Evolutionary conservation across 2,329 filamentous ascomycete genomes (phyloP).

Genomic region (Aspergillus caelatus): DNA sequence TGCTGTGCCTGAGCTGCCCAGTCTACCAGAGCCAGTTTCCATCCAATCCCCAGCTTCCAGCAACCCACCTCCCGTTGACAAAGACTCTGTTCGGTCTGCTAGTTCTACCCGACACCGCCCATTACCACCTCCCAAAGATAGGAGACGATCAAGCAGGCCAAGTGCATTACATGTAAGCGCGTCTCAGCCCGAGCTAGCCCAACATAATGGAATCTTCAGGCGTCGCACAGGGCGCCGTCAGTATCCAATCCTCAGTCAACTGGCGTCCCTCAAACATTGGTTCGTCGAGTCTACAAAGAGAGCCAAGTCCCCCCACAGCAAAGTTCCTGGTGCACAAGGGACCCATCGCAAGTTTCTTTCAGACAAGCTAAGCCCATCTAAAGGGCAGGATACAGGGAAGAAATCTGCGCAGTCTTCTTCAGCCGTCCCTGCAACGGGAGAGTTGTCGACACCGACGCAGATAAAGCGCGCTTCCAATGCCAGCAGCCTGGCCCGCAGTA

Average conservation of each 20-base stretch:
- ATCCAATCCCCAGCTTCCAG: constrained; percentile 37
- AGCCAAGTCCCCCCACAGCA: constrained; percentile 58
- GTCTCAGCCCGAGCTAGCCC: constrained; percentile 64
- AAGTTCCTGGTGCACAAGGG: constrained; percentile 30
- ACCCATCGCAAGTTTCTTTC: constrained; percentile 41
- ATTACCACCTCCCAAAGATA: constrained; percentile 84
- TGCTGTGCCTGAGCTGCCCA: constrained; percentile 72
- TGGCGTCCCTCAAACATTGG: constrained; percentile 72
- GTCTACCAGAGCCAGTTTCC: constrained; percentile 65
- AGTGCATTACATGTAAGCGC: constrained; percentile 87
- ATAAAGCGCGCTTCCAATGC: constrained; percentile 44
- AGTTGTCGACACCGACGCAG: constrained; percentile 40
- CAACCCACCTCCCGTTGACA: constrained; percentile 71
- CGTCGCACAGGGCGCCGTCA: constrained; percentile 59
- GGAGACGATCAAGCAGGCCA: constrained; percentile 69
- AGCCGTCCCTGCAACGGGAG: constrained; percentile 26
- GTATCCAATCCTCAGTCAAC: constrained; percentile 66
- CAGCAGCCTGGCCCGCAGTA: constrained; percentile 47
- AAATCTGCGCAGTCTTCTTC: constrained; percentile 29
- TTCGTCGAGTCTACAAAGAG: constrained; percentile 69
- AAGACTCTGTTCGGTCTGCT: constrained; percentile 68
- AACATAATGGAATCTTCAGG: constrained; percentile 59
- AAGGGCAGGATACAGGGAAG: constrained; percentile 38
- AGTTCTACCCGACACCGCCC: constrained; percentile 79
- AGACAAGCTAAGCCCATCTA: constrained; percentile 43